phyloP scores from a whole-genome alignment of 2,329 filamentous ascomycete species.

The Colletotrichum gloeosporioides region DNA sequence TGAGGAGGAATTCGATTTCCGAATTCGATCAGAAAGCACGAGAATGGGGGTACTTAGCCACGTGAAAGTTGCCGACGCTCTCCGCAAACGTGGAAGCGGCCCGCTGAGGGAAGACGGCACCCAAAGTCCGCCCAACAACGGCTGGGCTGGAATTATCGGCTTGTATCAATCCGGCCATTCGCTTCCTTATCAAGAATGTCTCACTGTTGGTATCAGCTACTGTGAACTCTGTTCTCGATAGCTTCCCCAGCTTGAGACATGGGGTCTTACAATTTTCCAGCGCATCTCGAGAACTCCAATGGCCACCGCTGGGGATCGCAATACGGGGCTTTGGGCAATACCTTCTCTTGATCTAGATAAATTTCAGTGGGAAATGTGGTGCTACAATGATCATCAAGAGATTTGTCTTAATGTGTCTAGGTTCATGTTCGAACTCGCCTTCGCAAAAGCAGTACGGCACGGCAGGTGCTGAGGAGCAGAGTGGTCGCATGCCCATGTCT shows the following conservation, averaged over 20 bases:
- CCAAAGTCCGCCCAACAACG: not conserved
- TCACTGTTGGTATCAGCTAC: not conserved
- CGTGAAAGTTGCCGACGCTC: not conserved
- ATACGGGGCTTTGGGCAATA: not conserved
- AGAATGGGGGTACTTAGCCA: not conserved
- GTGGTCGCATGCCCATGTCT: not conserved
- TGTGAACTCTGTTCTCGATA: not conserved
- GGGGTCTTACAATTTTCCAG: not conserved
- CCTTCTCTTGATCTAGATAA: rapidly evolving
- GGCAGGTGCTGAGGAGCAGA: not conserved
- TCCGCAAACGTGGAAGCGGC: not conserved
- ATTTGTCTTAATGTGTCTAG: no score
- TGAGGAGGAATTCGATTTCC: not conserved
- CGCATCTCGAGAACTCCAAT: not conserved
- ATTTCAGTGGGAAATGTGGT: no score
- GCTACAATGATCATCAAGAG: no score
- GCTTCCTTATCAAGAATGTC: not conserved
- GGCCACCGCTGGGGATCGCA: rapidly evolving
- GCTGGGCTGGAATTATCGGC: not conserved
- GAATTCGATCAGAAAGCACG: not conserved
- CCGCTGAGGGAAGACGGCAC: not conserved
- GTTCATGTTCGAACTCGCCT: no score
- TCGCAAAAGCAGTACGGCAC: not conserved
- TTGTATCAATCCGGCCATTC: not conserved
- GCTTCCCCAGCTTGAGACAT: not conserved